Conservation (phyloP, 495 filamentous ascomycete genomes). For the Penicillium verhagenii region DNA sequence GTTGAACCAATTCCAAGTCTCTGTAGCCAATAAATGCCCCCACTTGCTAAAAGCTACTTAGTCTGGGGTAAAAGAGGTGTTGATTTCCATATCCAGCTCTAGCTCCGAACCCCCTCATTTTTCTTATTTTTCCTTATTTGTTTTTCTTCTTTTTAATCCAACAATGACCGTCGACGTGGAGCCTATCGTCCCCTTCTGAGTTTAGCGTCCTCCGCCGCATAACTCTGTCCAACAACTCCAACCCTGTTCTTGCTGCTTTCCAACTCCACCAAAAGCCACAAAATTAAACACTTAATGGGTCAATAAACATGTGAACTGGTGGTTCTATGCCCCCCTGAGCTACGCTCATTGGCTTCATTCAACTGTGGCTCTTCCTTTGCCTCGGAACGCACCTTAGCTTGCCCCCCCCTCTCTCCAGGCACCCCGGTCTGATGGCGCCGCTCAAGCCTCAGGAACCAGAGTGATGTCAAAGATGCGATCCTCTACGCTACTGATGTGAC, state of each 20-base stretch:
- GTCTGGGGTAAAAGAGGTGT: neutral
- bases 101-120: neutral
- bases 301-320: neutral
- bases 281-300: neutral
- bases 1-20: neutral
- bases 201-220: neutral
- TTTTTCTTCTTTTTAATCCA: neutral
- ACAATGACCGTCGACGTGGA: neutral
- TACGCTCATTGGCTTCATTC: neutral
- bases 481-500: neutral
- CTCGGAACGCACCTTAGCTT: neutral
- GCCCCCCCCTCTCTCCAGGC: neutral
- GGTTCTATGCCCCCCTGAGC: neutral
- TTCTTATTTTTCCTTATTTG: too few species aligned
- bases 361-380: neutral
- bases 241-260: neutral
- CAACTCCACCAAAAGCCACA: neutral
- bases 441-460: neutral
- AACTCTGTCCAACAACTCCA: too few species aligned
- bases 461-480: neutral
- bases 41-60: neutral
- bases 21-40: neutral
- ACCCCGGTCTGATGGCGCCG: neutral
- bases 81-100: neutral
- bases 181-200: neutral